A percentile compares a stretch with the other conserved stretches of the same genome.
Evolutionary conservation across 2,329 filamentous ascomycete genomes (phyloP).

Genomic region (Claviceps digitariae): DNA sequence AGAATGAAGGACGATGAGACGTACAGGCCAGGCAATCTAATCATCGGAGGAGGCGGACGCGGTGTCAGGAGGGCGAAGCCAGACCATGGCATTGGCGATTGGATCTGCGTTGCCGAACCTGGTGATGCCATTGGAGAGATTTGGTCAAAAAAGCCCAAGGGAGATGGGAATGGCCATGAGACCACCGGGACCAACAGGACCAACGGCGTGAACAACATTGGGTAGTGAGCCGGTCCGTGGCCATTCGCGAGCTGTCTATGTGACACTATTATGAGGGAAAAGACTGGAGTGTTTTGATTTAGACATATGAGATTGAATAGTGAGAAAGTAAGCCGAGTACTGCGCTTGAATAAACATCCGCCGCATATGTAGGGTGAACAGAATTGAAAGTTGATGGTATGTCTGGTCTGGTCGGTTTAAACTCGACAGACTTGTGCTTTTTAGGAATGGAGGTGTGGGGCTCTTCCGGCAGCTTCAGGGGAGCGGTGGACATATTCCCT

Average conservation of each 20-base stretch:
- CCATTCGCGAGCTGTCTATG: background rate
- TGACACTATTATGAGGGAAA: too few relatives aligned
- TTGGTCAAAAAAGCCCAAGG: conserved; percentile 31
- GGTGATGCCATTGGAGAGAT: conserved; percentile 59
- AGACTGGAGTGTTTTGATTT: too few relatives aligned
- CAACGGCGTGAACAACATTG: background rate
- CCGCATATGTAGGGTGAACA: too few relatives aligned
- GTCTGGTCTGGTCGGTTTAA: too few relatives aligned
- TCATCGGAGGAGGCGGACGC: conserved; percentile 64
- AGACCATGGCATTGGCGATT: conserved; percentile 55
- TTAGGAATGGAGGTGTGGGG: background rate
- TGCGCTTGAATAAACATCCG: too few relatives aligned
- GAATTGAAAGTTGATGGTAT: too few relatives aligned
- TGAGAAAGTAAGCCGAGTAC: too few relatives aligned
- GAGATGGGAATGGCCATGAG: conserved; percentile 2
- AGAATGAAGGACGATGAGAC: conserved; percentile 49
- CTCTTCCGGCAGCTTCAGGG: background rate
- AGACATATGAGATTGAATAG: background rate
- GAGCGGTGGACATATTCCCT: background rate
- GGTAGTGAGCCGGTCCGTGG: background rate
- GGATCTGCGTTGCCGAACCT: conserved; percentile 50
- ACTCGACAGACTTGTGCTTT: too few relatives aligned
- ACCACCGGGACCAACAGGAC: background rate
- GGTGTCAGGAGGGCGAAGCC: conserved; percentile 49
- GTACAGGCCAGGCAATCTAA: conserved; percentile 68